Conservation (phyloP, 2,329 filamentous ascomycete genomes). For the Arthrinium phaeospermum region DNA sequence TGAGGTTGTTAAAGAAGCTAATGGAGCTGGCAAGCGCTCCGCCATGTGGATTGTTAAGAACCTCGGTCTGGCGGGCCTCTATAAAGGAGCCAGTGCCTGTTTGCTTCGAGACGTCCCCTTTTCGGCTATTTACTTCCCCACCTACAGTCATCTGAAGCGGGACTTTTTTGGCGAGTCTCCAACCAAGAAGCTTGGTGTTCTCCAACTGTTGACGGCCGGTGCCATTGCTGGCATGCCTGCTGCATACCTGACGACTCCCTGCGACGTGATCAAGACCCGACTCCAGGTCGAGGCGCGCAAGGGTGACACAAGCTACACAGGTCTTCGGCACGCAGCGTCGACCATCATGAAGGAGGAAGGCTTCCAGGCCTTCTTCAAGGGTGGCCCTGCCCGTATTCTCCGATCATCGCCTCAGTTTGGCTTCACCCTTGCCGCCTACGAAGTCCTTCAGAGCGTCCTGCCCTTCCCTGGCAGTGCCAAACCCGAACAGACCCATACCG, state of each 20-base stretch:
- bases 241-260: conserved; percentile 94
- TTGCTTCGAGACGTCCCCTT: conserved; percentile 96
- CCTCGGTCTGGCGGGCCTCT: conserved; percentile 89
- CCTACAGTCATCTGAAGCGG: conserved; percentile 92
- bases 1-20: conserved; percentile 86
- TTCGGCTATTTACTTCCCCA: conserved; percentile 98
- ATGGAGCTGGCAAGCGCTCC: conserved; percentile 83
- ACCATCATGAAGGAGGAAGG: conserved; percentile 92
- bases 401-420: conserved; percentile 97
- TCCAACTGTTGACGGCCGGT: conserved; percentile 92
- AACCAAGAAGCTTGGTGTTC: conserved; percentile 84
- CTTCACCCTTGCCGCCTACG: conserved; percentile 95
- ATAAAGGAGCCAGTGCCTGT: conserved; percentile 96
- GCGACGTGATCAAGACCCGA: conserved; percentile 98
- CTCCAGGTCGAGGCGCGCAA: conserved; percentile 97
- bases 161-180: conserved; percentile 91
- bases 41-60: conserved; percentile 98
- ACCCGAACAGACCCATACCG: conserved; percentile 59
- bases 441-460: conserved; percentile 81
- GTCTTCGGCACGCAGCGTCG: conserved; percentile 81
- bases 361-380: conserved; percentile 97
- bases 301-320: conserved; percentile 87
- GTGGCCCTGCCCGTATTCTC: conserved; percentile 91
- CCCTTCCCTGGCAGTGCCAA: conserved; percentile 74
- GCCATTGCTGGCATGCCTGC: conserved; percentile 93